phyloP scores from a whole-genome alignment of 495 filamentous ascomycete genomes.

The Tuber umbilicatum region DNA sequence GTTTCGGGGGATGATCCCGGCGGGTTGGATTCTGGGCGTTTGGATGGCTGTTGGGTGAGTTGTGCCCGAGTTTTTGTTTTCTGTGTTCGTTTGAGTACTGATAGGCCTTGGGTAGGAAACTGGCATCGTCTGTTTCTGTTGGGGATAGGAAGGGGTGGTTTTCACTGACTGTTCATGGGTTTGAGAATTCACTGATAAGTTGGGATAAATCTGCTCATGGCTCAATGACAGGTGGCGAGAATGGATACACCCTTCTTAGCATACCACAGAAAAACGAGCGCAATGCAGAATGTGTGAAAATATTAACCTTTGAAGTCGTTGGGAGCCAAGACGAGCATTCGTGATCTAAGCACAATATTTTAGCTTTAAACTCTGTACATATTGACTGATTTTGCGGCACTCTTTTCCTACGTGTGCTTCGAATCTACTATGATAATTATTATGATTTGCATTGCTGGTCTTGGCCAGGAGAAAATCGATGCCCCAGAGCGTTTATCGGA shows the following conservation, averaged over 20 bases:
- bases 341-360: conserved; percentile 9
- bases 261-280: conserved; percentile 15
- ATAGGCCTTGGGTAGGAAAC: background rate
- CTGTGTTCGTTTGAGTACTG: background rate
- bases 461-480: background rate
- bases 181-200: conserved; percentile 37
- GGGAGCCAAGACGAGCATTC: conserved; percentile 39
- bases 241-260: conserved; percentile 37
- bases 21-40: conserved; percentile 27
- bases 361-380: background rate
- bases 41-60: conserved; percentile 30
- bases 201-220: conserved; percentile 31
- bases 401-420: background rate
- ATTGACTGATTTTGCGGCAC: background rate
- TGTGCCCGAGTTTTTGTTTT: background rate
- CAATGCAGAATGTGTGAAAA: background rate
- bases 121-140: conserved; percentile 6
- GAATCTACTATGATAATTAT: background rate
- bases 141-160: conserved; percentile 23
- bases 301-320: conserved; percentile 29
- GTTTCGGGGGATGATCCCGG: conserved; percentile 31
- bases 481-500: background rate
- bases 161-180: conserved; percentile 36
- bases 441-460: background rate
- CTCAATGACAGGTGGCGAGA: conserved; percentile 29